phyloP scores from a whole-genome alignment of 2,329 filamentous ascomycete species.

The Aspergillus ruber region DNA sequence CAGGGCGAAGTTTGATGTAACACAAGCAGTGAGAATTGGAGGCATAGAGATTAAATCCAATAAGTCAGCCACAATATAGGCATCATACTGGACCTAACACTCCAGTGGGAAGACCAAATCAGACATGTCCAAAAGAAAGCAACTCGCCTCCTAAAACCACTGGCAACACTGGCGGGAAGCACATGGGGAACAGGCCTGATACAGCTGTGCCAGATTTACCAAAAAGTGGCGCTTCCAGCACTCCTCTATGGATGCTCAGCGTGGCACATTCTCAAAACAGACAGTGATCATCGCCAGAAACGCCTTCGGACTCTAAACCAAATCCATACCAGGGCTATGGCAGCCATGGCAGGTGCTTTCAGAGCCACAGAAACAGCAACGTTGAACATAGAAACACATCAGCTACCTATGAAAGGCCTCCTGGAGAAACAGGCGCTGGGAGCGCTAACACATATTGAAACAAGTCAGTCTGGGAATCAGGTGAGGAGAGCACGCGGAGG shows the following conservation, averaged over 20 bases:
- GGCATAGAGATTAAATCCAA: neutral
- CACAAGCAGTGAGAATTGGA: neutral
- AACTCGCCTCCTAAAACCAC: too few relatives aligned
- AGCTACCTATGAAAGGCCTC: neutral
- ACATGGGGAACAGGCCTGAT: too few relatives aligned
- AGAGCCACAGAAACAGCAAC: neutral
- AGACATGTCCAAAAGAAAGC: too few relatives aligned
- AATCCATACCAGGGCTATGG: neutral
- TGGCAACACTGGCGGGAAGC: too few relatives aligned
- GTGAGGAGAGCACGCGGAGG: neutral
- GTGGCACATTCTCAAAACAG: neutral
- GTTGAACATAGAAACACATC: neutral
- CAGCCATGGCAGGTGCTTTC: neutral
- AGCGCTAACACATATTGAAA: neutral
- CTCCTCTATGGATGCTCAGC: neutral
- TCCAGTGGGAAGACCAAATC: too few relatives aligned
- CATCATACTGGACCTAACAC: too few relatives aligned
- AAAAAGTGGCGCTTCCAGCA: too few relatives aligned
- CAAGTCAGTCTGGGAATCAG: neutral
- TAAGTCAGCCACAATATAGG: neutral
- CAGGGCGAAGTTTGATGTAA: neutral
- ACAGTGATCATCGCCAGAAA: neutral
- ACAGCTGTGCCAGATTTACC: too few relatives aligned
- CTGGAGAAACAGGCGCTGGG: neutral
- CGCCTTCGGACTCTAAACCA: neutral